Conservation (phyloP, 1,284 basidiomycete genomes). For the Butyriboletus appendiculatus region DNA sequence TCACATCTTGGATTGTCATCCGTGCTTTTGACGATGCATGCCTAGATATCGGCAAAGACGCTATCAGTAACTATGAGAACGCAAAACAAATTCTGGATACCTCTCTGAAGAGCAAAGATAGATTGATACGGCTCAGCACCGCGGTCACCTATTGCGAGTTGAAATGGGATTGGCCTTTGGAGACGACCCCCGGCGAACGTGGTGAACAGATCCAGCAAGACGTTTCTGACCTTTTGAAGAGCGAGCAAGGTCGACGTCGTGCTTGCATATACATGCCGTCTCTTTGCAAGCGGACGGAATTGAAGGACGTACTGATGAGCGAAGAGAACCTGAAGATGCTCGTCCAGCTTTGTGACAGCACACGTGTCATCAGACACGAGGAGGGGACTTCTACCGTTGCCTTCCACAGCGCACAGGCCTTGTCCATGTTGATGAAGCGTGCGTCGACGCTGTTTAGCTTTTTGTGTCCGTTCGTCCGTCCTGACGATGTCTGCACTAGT, state of each 20-base stretch:
- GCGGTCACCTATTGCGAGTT: slow-evolving; percentile 31
- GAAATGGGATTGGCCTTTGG: slow-evolving; percentile 18
- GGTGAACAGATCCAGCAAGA: slow-evolving; percentile 12
- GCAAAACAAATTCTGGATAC: slow-evolving; percentile 10
- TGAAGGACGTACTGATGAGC: slow-evolving; percentile 19
- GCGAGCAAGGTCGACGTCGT: slow-evolving; percentile 10
- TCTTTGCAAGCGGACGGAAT: slow-evolving; percentile 25
- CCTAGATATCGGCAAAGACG: slow-evolving; percentile 20
- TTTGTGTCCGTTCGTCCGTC: no score
- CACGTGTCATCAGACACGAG: slow-evolving; percentile 10
- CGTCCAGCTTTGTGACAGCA: slow-evolving; percentile 19
- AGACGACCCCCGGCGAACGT: slow-evolving; percentile 6
- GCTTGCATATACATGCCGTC: slow-evolving; percentile 33
- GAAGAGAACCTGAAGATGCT: slow-evolving; percentile 23
- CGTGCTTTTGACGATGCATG: not conserved
- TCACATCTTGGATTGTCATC: not conserved
- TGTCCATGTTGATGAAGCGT: slow-evolving; percentile 28
- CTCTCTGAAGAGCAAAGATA: slow-evolving; percentile 18
- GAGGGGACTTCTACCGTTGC: slow-evolving; percentile 22
- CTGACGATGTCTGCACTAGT: slow-evolving; percentile 13
- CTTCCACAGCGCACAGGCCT: slow-evolving; percentile 33
- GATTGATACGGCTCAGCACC: slow-evolving; percentile 24
- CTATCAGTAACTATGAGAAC: not conserved
- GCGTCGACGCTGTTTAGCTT: not conserved
- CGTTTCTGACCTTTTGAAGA: slow-evolving; percentile 18